Conservation (phyloP, 371 early-diverging fungal species). For the Mucor lusitanicus region DNA sequence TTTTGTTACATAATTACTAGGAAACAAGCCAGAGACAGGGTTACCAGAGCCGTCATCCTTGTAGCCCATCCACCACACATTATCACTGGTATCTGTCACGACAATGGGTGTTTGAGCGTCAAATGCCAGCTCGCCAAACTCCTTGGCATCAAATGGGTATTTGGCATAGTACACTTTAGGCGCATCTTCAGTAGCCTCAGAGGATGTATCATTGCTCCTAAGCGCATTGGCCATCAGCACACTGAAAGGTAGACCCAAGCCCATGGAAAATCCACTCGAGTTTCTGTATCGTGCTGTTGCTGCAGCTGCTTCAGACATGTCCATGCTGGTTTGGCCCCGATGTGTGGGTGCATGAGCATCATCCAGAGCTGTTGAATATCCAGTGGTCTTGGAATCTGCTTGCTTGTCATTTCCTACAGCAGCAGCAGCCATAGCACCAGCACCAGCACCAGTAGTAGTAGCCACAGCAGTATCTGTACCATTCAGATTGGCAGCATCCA, state of each 20-base stretch:
- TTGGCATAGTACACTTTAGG: conserved; percentile 67
- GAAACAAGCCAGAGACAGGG: conserved; percentile 41
- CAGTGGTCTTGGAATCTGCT: neutral
- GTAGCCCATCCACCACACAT: conserved; percentile 87
- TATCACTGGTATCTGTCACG: conserved; percentile 78
- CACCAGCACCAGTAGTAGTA: neutral
- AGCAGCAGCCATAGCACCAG: neutral
- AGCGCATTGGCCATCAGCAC: conserved; percentile 26
- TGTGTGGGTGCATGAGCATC: neutral
- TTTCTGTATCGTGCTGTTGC: conserved; percentile 20
- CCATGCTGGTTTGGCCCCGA: conserved; percentile 4
- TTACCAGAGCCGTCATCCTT: conserved; percentile 55
- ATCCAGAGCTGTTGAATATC: conserved; percentile 16
- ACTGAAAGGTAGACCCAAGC: conserved; percentile 26
- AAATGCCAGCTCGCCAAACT: conserved; percentile 77
- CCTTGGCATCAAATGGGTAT: conserved; percentile 75
- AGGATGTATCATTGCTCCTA: conserved; percentile 13
- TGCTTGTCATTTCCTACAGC: neutral
- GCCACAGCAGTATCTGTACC: neutral
- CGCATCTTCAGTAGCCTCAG: conserved; percentile 30
- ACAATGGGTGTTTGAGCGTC: conserved; percentile 66
- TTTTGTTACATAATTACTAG: conserved; percentile 45
- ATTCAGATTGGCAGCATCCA: conserved; percentile 16
- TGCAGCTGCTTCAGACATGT: conserved; percentile 6
- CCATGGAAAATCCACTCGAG: conserved; percentile 34